Percentiles rank a stretch among this genome's conserved stretches.
Conservation (phyloP, 2,329 filamentous ascomycete species). For the Beauveria medogensis region DNA sequence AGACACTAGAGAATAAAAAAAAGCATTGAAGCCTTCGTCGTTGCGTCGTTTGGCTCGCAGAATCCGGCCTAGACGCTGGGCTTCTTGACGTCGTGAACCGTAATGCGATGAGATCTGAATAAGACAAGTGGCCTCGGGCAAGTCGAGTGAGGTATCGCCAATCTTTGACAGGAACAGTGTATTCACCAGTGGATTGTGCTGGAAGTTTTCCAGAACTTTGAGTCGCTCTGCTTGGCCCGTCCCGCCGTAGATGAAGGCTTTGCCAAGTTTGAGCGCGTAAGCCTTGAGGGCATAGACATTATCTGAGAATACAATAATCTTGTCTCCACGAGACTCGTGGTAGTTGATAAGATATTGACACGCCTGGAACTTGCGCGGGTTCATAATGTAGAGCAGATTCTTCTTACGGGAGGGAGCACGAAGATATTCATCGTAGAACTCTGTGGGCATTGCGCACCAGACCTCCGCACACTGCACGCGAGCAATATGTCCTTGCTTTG, state of each 20-base stretch:
- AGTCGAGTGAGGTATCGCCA: constrained; percentile 92
- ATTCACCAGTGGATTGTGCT: constrained; percentile 81
- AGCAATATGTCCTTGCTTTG: constrained; percentile 93
- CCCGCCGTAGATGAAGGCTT: constrained; percentile 85
- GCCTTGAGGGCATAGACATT: constrained; percentile 87
- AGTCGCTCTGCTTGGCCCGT: constrained; percentile 82
- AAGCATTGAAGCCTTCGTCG: constrained; percentile 97
- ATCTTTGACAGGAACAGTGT: constrained; percentile 97
- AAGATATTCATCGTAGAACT: constrained; percentile 95
- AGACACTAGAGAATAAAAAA: constrained; percentile 95
- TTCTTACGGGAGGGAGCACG: constrained; percentile 48
- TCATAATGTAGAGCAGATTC: constrained; percentile 80
- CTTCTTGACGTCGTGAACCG: constrained; percentile 92
- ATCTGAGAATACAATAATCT: constrained; percentile 97
- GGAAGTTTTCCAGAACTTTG: constrained; percentile 85
- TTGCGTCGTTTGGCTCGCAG: constrained; percentile 91
- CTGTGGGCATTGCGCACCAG: constrained; percentile 98
- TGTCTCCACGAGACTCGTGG: constrained; percentile 89
- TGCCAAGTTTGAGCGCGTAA: constrained; percentile 76
- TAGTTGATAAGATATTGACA: constrained; percentile 98
- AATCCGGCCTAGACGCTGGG: constrained; percentile 86
- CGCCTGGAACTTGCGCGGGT: constrained; percentile 92
- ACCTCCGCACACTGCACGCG: constrained; percentile 97
- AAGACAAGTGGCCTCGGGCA: constrained; percentile 91
- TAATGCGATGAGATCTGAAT: constrained; percentile 98